A percentile compares a stretch with the other conserved stretches of the same genome.
Evolutionary conservation across 2,329 filamentous ascomycete genomes (phyloP).

Genomic region (Metarhizium robertsii): DNA sequence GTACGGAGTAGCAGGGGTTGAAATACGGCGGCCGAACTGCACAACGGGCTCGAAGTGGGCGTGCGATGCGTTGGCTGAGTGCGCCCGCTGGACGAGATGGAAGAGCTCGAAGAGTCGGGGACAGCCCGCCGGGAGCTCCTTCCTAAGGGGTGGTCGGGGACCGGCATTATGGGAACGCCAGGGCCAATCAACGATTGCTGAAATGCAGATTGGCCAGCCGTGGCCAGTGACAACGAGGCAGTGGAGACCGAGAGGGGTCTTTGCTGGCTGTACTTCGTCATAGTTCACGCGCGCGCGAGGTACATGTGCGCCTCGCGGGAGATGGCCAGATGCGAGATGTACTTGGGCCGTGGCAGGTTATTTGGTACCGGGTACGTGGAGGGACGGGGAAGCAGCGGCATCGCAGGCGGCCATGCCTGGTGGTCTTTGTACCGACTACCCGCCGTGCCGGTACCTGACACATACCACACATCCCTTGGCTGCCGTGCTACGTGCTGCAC

Average conservation of each 20-base stretch:
- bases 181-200: constrained; percentile 1
- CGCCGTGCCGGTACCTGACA: not conserved
- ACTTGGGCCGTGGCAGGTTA: not conserved
- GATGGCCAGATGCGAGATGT: not conserved
- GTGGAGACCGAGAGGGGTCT: not conserved
- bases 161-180: not conserved
- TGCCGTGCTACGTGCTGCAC: not conserved
- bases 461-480: not conserved
- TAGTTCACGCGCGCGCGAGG: not conserved
- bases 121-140: not conserved
- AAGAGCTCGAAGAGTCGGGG: not conserved
- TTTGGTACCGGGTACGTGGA: not conserved
- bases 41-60: not conserved
- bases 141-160: not conserved
- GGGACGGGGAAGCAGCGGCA: not conserved
- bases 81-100: not conserved
- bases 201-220: not conserved
- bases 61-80: not conserved
- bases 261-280: not conserved
- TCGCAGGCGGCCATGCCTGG: not conserved
- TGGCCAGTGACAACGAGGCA: not conserved
- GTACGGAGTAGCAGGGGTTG: not conserved
- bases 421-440: not conserved
- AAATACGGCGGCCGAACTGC: not conserved
- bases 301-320: not conserved